Evolutionary conservation across 441 rosid species (phyloP).

Genomic region (Gossypium lobatum): DNA sequence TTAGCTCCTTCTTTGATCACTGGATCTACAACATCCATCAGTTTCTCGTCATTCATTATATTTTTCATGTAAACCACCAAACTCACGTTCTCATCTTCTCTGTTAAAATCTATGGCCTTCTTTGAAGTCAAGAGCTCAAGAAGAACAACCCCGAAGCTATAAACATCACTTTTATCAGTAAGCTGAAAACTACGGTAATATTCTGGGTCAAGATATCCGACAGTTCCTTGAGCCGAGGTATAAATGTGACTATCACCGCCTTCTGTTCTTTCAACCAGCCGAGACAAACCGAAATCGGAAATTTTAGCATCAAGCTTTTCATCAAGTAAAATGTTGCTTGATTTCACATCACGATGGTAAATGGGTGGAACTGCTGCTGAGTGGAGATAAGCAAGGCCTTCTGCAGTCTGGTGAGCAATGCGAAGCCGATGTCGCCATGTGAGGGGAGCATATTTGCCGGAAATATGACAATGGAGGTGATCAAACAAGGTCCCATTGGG

Average conservation of each 20-base stretch:
- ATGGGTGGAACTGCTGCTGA: slow-evolving; percentile 55
- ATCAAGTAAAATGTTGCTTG: slow-evolving; percentile 57
- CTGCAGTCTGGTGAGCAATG: slow-evolving; percentile 49
- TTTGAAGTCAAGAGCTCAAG: slow-evolving; percentile 38
- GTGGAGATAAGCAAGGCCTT: slow-evolving; percentile 57
- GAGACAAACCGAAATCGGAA: slow-evolving; percentile 50
- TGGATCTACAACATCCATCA: slow-evolving; percentile 37
- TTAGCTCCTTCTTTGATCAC: slow-evolving; percentile 28
- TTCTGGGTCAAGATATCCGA: slow-evolving; percentile 66
- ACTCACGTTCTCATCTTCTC: slow-evolving; percentile 41
- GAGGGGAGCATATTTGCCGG: slow-evolving; percentile 24
- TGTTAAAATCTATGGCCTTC: slow-evolving; percentile 42
- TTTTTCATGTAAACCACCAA: slow-evolving; percentile 37
- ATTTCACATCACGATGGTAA: slow-evolving; percentile 57
- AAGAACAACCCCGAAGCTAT: slow-evolving; percentile 54
- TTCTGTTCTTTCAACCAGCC: slow-evolving; percentile 39
- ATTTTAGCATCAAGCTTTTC: slow-evolving; percentile 51
- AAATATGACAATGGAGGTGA: slow-evolving; percentile 32
- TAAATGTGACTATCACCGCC: slow-evolving; percentile 44
- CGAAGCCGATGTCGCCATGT: slow-evolving; percentile 40
- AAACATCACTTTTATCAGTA: slow-evolving; percentile 54
- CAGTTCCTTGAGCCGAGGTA: slow-evolving; percentile 58
- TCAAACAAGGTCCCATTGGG: slow-evolving; percentile 49
- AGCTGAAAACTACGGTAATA: slow-evolving; percentile 54
- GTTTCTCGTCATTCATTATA: slow-evolving; percentile 36